Percentiles rank a stretch among this genome's conserved stretches.
These are phyloP conservation scores for Euphorbia lathyris DNA, from an alignment of 345 rosid genomes.

Conservation along the genomic window DNA sequence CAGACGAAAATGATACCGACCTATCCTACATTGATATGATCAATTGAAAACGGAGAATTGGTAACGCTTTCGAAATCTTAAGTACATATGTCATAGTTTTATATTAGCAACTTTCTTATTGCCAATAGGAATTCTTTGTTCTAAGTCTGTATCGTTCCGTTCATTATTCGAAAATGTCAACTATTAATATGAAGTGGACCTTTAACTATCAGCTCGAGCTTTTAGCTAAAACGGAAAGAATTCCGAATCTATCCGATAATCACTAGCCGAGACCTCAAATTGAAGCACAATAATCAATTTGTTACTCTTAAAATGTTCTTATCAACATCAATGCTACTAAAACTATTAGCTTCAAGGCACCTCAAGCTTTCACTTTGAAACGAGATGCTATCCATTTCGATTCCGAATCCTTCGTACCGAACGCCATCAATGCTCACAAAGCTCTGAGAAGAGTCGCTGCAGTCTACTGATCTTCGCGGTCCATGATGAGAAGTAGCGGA, in stretches of 20 bases:
- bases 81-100: not conserved
- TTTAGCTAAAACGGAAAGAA: too few relatives aligned
- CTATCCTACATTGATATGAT: constrained; percentile 12
- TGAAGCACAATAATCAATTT: not conserved
- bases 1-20: constrained; percentile 9
- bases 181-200: too few relatives aligned
- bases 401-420: constrained; percentile 43
- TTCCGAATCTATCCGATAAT: too few relatives aligned
- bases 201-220: too few relatives aligned
- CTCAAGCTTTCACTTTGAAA: constrained; percentile 38
- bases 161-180: too few relatives aligned
- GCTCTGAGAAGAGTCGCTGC: constrained; percentile 34
- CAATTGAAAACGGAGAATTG: not conserved
- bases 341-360: constrained; percentile 37
- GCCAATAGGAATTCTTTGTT: not conserved
- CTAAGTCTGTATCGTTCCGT: not conserved
- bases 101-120: not conserved
- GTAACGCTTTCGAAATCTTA: constrained; percentile 9
- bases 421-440: constrained; percentile 50
- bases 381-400: constrained; percentile 47
- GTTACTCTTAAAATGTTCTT: constrained; percentile 23
- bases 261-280: too few relatives aligned
- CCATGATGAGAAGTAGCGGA: not conserved
- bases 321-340: constrained; percentile 37
- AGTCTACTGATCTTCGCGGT: constrained; percentile 16